These are phyloP conservation scores for Nitzschia sp. DNA, from an alignment of 108 stramenopile species.

Conservation along the genomic window DNA sequence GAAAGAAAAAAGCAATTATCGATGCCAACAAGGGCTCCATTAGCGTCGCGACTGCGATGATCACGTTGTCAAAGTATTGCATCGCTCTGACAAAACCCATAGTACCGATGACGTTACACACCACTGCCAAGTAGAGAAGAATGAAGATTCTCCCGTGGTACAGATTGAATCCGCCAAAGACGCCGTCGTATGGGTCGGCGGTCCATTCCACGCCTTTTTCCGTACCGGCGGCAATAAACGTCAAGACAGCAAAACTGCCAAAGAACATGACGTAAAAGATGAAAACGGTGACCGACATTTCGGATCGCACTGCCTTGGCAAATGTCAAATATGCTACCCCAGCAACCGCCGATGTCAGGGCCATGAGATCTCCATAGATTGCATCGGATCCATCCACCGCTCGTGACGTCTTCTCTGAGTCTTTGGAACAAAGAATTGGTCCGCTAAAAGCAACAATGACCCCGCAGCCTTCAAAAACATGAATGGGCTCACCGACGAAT, in stretches of 20 bases:
- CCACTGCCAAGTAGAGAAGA: conserved; percentile 47
- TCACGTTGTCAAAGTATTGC: conserved; percentile 67
- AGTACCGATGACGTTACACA: conserved; percentile 61
- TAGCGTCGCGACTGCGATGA: conserved; percentile 46
- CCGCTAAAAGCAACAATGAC: conserved; percentile 58
- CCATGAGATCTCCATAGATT: conserved; percentile 59
- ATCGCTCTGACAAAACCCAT: conserved; percentile 67
- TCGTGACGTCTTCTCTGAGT: conserved; percentile 14
- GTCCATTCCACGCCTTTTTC: conserved; percentile 40
- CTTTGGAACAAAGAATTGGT: conserved; percentile 56
- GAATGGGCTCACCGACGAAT: conserved; percentile 40
- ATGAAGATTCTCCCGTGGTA: conserved; percentile 45
- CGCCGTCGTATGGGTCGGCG: conserved; percentile 40
- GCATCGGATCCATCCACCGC: conserved; percentile 5
- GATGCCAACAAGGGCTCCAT: conserved; percentile 45
- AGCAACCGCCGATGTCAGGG: conserved; percentile 36
- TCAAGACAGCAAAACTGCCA: conserved; percentile 16
- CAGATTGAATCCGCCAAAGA: conserved; percentile 55
- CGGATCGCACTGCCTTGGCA: conserved; percentile 54
- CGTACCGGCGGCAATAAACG: conserved; percentile 40
- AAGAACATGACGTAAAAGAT: conserved; percentile 59
- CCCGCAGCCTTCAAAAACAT: conserved; percentile 49
- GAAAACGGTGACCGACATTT: conserved; percentile 43
- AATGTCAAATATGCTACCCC: conserved; percentile 46
- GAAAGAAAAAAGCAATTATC: conserved; percentile 27